Evolutionary conservation across 2,329 filamentous ascomycete genomes (phyloP).

Genomic region (Colletotrichum sp.): DNA sequence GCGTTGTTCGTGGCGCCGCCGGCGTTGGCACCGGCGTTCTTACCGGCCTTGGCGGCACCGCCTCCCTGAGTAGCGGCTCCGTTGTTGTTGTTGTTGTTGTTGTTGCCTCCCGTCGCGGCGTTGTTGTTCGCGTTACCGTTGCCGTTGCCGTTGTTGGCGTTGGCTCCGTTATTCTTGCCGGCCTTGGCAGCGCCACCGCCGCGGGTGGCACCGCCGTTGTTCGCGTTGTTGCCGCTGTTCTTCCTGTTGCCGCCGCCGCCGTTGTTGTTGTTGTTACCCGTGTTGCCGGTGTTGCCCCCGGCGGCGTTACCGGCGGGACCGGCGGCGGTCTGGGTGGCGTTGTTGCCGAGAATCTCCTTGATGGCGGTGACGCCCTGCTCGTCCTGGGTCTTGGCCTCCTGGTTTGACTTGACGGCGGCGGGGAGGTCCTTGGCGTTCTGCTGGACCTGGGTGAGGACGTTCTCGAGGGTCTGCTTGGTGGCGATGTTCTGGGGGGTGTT

Average conservation of each 20-base stretch:
- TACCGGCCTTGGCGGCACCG: constrained; percentile 20
- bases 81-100: not conserved
- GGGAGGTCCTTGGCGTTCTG: constrained; percentile 57
- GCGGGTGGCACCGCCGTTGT: not conserved
- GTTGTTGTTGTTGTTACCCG: not conserved
- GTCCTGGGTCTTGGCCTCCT: constrained; percentile 36
- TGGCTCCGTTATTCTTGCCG: not conserved
- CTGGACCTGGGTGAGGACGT: constrained; percentile 53
- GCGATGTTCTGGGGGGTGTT: constrained; percentile 51
- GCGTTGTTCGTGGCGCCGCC: not conserved
- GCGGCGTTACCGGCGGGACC: not conserved
- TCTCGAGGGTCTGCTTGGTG: constrained; percentile 50
- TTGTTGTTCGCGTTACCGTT: not conserved
- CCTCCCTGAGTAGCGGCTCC: not conserved
- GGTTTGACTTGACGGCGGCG: constrained; percentile 43
- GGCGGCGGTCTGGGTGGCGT: constrained; percentile 38
- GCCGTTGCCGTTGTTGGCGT: not conserved
- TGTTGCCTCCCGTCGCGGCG: not conserved
- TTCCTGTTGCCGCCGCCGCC: constrained; percentile 22
- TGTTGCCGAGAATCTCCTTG: constrained; percentile 37
- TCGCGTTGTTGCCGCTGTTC: constrained; percentile 2
- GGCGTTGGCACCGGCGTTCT: not conserved
- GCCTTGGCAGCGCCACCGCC: not conserved
- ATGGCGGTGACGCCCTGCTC: constrained; percentile 42
- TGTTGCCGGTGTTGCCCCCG: not conserved